A percentile compares a stretch with the other conserved stretches of the same genome.
Evolutionary conservation across 1,139 yeast genomes (phyloP).

Genomic region (Lipomyces yarrowii): DNA sequence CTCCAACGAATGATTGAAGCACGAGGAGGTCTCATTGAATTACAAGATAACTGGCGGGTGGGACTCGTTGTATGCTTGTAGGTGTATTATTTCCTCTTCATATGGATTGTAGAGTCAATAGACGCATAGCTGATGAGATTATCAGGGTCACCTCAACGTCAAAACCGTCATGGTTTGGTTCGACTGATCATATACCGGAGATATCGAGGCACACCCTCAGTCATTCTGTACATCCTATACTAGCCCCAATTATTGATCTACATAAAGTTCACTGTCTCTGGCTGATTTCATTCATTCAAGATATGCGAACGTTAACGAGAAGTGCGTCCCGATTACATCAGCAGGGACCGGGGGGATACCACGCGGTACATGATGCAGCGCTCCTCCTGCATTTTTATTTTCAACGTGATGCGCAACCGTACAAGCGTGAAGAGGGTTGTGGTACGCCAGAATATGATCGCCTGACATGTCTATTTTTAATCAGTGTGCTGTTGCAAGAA

Average conservation of each 20-base stretch:
- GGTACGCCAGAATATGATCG: neutral
- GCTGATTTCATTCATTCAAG: neutral
- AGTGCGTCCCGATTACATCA: neutral
- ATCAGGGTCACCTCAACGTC: neutral
- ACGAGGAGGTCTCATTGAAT: neutral
- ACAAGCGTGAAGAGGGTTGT: neutral
- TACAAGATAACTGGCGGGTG: neutral
- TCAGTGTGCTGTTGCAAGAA: neutral
- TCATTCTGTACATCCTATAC: neutral
- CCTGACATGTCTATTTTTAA: neutral
- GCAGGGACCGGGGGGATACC: neutral
- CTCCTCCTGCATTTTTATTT: neutral
- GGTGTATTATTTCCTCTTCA: neutral
- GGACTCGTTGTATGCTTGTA: neutral
- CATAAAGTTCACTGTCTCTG: neutral
- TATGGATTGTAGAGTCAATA: neutral
- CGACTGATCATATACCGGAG: neutral
- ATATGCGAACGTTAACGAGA: neutral
- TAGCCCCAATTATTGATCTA: neutral
- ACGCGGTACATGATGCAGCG: neutral
- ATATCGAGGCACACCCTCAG: neutral
- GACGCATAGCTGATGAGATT: neutral
- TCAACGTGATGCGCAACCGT: neutral
- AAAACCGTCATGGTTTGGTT: neutral
- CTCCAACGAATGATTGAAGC: neutral